A percentile compares a stretch with the other conserved stretches of the same genome.
Evolutionary conservation across 768 basidiomycete genomes (phyloP).

Genomic region (Suillus discolor): DNA sequence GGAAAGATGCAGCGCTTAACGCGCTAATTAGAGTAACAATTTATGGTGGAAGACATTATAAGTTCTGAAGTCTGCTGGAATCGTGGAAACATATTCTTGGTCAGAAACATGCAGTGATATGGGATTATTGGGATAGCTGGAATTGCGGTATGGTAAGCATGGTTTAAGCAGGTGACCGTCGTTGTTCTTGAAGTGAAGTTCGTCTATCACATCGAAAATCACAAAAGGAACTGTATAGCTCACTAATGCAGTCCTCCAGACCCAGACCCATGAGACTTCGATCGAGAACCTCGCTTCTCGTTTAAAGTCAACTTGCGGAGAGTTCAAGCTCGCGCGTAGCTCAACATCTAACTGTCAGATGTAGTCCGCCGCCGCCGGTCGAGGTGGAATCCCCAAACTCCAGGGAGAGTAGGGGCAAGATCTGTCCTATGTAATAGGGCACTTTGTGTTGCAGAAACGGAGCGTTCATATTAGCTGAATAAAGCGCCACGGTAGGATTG

Average conservation of each 20-base stretch:
- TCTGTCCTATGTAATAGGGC: neutral
- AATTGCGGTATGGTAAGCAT: neutral
- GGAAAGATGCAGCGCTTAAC: no score
- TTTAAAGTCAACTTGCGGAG: neutral
- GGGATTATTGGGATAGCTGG: neutral
- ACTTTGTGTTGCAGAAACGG: neutral
- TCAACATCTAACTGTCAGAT: neutral
- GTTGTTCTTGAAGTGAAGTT: neutral
- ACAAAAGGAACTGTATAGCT: neutral
- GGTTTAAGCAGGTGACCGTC: neutral
- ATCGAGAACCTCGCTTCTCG: neutral
- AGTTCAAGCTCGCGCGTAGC: neutral
- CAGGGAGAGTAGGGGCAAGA: neutral
- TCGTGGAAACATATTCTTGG: neutral
- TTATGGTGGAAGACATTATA: no score
- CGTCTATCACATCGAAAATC: neutral
- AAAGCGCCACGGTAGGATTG: neutral
- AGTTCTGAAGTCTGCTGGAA: no score
- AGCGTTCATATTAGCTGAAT: neutral
- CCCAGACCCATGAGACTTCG: neutral
- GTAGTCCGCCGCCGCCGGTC: neutral
- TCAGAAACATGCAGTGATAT: neutral
- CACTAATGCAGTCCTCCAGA: neutral
- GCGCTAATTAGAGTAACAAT: no score
- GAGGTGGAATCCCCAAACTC: neutral